A percentile compares a stretch with the other conserved stretches of the same genome.
phyloP scores from a whole-genome alignment of 306 rosid genomes.

The Quercus ilex region DNA sequence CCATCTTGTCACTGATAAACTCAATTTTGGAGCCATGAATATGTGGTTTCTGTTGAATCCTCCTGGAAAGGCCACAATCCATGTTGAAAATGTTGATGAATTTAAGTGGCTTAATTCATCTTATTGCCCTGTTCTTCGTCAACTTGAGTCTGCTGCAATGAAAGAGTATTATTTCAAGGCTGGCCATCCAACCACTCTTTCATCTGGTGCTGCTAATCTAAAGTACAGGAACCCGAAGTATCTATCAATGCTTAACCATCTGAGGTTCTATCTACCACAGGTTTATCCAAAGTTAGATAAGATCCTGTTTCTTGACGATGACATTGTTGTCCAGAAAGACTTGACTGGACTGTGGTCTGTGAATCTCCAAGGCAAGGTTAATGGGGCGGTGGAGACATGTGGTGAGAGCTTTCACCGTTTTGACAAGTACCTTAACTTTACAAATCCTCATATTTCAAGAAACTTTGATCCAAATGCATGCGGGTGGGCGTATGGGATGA shows the following conservation, averaged over 20 bases:
- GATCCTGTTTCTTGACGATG: conserved; percentile 92
- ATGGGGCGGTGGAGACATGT: conserved; percentile 97
- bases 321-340: conserved; percentile 97
- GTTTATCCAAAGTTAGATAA: conserved; percentile 90
- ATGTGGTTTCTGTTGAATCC: conserved; percentile 99
- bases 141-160: conserved; percentile 92
- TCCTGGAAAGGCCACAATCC: conserved; percentile 88
- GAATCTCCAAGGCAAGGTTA: conserved; percentile 82
- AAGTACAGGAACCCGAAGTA: conserved; percentile 97
- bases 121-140: conserved; percentile 91
- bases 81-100: conserved; percentile 91
- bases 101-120: conserved; percentile 96
- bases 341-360: conserved; percentile 78
- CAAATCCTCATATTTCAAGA: conserved; percentile 83
- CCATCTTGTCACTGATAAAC: conserved; percentile 90
- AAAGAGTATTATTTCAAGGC: conserved; percentile 93
- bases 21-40: conserved; percentile 94
- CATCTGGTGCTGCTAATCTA: conserved; percentile 79
- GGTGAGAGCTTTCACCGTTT: conserved; percentile 90
- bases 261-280: conserved; percentile 95
- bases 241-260: conserved; percentile 95
- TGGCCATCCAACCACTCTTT: conserved; percentile 65
- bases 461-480: conserved; percentile 90
- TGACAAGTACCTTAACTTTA: conserved; percentile 90
- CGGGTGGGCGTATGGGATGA: conserved; percentile 99